These are phyloP conservation scores for Cynara cardunculus DNA, from an alignment of 129 eudicot species.

Conservation along the genomic window DNA sequence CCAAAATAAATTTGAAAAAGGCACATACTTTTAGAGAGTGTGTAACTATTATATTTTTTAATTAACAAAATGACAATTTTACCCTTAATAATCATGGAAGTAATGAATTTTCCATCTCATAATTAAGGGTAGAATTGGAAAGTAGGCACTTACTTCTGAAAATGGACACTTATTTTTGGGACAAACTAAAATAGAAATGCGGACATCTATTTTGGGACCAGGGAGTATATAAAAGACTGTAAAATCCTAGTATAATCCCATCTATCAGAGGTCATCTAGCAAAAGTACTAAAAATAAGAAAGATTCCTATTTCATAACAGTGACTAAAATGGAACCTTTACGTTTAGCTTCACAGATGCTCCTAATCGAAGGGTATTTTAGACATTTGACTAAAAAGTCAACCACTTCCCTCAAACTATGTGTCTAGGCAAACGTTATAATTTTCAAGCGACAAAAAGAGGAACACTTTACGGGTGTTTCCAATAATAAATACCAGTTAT, in stretches of 20 bases:
- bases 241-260: background rate
- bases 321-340: background rate
- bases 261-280: background rate
- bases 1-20: background rate
- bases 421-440: background rate
- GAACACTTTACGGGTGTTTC: background rate
- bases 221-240: background rate
- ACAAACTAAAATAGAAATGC: background rate
- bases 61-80: background rate
- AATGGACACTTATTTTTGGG: background rate
- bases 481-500: background rate
- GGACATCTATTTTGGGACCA: background rate
- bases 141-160: background rate
- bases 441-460: background rate
- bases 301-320: background rate
- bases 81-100: background rate
- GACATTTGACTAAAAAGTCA: constrained; percentile 13
- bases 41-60: background rate
- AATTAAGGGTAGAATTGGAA: background rate
- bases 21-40: background rate
- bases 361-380: background rate
- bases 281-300: background rate
- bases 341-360: background rate
- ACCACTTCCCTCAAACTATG: background rate
- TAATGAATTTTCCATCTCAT: background rate